phyloP scores from a whole-genome alignment of 192 early-diverging fungal species.

The Coemansia sp. region DNA sequence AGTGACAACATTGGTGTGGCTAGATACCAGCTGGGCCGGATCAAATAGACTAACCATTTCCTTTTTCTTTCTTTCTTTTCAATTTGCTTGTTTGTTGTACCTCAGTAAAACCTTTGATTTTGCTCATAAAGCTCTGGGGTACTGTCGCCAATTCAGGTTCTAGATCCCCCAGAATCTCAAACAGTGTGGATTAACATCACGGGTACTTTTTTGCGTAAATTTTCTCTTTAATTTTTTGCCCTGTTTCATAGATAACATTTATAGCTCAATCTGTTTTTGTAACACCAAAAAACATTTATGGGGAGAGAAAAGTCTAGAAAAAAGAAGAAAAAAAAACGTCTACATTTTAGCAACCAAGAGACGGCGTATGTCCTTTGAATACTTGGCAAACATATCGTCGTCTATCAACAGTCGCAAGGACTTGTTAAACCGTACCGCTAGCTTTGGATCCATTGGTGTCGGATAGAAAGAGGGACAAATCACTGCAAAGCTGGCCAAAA shows the following conservation, averaged over 20 bases:
- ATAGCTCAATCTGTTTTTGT: not conserved
- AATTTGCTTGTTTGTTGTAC: not conserved
- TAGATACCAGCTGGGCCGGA: slow-evolving; percentile 39
- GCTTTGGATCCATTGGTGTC: not conserved
- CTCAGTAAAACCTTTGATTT: slow-evolving; percentile 11
- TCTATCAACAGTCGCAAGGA: not conserved
- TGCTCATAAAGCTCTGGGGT: not conserved
- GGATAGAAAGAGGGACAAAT: not conserved
- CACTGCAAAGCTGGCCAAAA: not conserved
- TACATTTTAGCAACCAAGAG: not conserved
- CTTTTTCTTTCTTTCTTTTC: not conserved
- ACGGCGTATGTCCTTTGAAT: not conserved
- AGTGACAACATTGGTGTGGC: slow-evolving; percentile 49
- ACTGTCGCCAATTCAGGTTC: not conserved
- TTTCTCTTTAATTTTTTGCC: not conserved
- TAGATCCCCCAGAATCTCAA: slow-evolving; percentile 5
- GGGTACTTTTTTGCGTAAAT: slow-evolving; percentile 11
- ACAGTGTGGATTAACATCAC: slow-evolving; percentile 12
- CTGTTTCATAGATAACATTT: not conserved
- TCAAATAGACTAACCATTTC: slow-evolving; percentile 25
- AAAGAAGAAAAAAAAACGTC: no score
- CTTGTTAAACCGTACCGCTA: not conserved
- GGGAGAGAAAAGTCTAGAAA: not conserved
- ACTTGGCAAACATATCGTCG: not conserved
- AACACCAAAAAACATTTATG: not conserved